Conservation (phyloP, 257 asterid genomes). For the Primulina tabacum region DNA sequence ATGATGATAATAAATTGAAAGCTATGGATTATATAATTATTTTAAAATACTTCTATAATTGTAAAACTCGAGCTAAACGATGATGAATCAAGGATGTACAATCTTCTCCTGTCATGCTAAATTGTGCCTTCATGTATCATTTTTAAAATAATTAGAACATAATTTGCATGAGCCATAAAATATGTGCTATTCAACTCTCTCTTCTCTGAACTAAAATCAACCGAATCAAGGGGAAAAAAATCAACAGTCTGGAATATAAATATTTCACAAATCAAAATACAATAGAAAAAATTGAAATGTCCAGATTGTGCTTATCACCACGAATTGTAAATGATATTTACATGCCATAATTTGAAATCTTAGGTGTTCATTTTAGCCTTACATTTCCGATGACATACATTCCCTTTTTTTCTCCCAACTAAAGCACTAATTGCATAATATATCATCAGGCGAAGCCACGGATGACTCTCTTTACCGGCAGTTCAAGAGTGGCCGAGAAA, state of each 20-base stretch:
- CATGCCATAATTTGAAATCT: not conserved
- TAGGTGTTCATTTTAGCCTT: not conserved
- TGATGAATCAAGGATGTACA: no score
- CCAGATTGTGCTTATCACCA: not conserved
- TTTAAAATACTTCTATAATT: no score
- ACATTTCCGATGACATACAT: not conserved
- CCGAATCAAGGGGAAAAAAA: no score
- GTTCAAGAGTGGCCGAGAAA: conserved; percentile 91
- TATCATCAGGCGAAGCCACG: conserved; percentile 74
- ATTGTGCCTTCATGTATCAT: no score
- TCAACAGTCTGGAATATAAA: not conserved
- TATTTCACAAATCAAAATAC: not conserved
- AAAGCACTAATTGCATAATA: no score
- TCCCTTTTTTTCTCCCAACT: no score
- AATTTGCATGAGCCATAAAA: not conserved
- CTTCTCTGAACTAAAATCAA: not conserved
- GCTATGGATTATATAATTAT: no score
- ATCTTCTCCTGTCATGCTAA: no score
- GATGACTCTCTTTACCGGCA: conserved; percentile 97
- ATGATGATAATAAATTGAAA: no score
- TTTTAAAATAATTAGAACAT: no score
- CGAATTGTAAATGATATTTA: not conserved
- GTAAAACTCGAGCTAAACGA: no score
- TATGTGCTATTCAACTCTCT: not conserved
- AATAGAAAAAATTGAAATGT: not conserved